Conservation (phyloP, 2,329 filamentous ascomycete species). For the Lecanicillium sp. region DNA sequence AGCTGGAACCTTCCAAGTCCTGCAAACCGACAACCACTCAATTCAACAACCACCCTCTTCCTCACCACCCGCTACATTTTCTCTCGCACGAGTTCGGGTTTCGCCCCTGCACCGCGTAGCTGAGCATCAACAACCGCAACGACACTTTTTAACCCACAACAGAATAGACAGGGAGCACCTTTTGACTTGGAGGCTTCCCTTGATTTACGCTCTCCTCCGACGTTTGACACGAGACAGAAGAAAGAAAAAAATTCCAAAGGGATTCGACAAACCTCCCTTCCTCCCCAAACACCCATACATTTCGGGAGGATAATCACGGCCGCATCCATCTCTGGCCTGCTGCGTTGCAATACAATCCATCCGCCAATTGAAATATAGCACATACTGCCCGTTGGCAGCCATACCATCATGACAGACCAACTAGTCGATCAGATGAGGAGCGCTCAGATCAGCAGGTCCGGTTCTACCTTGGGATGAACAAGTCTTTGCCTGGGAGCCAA, state of each 20-base stretch:
- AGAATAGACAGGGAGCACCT: neutral
- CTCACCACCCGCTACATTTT: neutral
- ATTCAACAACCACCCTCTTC: conserved; percentile 3
- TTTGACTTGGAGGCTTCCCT: neutral
- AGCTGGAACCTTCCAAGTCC: conserved; percentile 7
- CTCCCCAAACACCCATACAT: too few relatives aligned
- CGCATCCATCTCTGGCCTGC: neutral
- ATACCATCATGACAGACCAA: conserved; percentile 34
- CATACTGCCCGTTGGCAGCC: conserved; percentile 18
- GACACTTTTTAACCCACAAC: neutral
- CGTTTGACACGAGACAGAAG: neutral
- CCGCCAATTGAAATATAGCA: too few relatives aligned
- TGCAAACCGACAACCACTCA: conserved; percentile 3
- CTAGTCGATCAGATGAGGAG: conserved; percentile 36
- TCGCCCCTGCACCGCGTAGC: conserved; percentile 1
- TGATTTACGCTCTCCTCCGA: neutral
- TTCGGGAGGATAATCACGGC: too few relatives aligned
- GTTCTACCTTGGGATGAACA: neutral
- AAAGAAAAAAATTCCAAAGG: conserved; percentile 6
- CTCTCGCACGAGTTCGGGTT: conserved; percentile 6
- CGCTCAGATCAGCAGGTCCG: conserved; percentile 33
- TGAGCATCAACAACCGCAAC: too few relatives aligned
- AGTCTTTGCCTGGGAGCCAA: neutral
- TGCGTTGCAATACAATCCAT: too few relatives aligned
- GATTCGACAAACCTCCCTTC: conserved; percentile 4